These are phyloP conservation scores for Adansonia digitata DNA, from an alignment of 345 rosid species.

Conservation along the genomic window DNA sequence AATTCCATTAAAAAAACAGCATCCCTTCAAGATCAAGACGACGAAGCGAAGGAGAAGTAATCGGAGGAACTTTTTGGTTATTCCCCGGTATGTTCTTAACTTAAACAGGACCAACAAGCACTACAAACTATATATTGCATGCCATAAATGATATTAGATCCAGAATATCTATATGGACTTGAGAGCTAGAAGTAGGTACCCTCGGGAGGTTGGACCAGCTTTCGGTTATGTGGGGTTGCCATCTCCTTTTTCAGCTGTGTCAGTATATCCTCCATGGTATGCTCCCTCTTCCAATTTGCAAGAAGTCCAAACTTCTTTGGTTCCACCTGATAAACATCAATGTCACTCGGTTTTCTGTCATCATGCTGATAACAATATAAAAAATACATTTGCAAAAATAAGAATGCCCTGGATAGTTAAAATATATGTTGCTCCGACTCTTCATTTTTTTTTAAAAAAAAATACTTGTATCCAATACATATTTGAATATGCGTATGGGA, in stretches of 20 bases:
- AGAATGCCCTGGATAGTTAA: not conserved
- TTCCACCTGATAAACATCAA: slow-evolving; percentile 42
- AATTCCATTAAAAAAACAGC: not conserved
- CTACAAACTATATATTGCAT: slow-evolving; percentile 43
- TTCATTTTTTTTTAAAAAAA: too few species aligned
- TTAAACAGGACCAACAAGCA: slow-evolving; percentile 36
- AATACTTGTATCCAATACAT: too few species aligned
- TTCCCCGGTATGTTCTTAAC: slow-evolving; percentile 35
- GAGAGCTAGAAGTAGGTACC: slow-evolving; percentile 67
- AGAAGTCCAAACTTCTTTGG: slow-evolving; percentile 66
- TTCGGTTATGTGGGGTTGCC: slow-evolving; percentile 64
- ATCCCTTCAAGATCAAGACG: slow-evolving; percentile 19
- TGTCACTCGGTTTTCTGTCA: not conserved
- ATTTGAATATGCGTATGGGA: too few species aligned
- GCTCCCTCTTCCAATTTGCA: slow-evolving; percentile 70
- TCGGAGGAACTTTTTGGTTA: slow-evolving; percentile 29
- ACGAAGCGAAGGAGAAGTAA: slow-evolving; percentile 31
- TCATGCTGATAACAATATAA: not conserved
- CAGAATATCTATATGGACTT: slow-evolving; percentile 18
- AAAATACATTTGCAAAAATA: not conserved
- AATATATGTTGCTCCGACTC: too few species aligned
- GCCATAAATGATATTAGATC: slow-evolving; percentile 28
- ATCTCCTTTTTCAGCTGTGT: slow-evolving; percentile 75
- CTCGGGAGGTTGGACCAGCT: slow-evolving; percentile 82
- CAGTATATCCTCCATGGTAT: slow-evolving; percentile 74